phyloP scores from a whole-genome alignment of 768 basidiomycete species.

The Thelephora aurantiotincta region DNA sequence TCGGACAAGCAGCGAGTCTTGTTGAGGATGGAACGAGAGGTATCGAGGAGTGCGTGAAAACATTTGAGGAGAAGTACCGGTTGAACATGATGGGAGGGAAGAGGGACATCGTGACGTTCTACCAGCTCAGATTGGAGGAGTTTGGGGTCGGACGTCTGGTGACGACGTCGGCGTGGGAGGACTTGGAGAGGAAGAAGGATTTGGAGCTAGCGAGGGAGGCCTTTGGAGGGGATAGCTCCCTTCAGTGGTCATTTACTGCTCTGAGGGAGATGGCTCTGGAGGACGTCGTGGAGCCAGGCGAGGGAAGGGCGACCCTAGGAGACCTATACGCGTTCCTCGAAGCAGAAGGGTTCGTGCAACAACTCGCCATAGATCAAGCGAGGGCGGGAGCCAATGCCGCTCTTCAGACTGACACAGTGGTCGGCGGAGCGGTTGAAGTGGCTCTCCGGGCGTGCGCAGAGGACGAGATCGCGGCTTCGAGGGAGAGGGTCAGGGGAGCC shows the following conservation, averaged over 20 bases:
- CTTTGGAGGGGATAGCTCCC: background rate
- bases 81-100: background rate
- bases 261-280: background rate
- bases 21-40: background rate
- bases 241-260: background rate
- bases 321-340: background rate
- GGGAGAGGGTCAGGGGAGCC: background rate
- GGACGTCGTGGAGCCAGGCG: background rate
- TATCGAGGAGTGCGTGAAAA: background rate
- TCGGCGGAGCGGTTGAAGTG: background rate
- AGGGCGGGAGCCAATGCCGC: background rate
- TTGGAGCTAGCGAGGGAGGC: background rate
- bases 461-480: background rate
- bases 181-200: background rate
- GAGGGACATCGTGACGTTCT: background rate
- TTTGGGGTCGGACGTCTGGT: background rate
- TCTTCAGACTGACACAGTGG: background rate
- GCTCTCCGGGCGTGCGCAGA: background rate
- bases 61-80: background rate
- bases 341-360: background rate
- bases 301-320: background rate
- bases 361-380: background rate
- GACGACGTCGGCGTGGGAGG: background rate
- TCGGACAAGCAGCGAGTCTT: background rate
- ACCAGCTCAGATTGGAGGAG: background rate